Percentiles rank a stretch among this genome's conserved stretches.
Evolutionary conservation across 2,329 filamentous ascomycete genomes (phyloP).

Genomic region (Hypoxylon sp.): DNA sequence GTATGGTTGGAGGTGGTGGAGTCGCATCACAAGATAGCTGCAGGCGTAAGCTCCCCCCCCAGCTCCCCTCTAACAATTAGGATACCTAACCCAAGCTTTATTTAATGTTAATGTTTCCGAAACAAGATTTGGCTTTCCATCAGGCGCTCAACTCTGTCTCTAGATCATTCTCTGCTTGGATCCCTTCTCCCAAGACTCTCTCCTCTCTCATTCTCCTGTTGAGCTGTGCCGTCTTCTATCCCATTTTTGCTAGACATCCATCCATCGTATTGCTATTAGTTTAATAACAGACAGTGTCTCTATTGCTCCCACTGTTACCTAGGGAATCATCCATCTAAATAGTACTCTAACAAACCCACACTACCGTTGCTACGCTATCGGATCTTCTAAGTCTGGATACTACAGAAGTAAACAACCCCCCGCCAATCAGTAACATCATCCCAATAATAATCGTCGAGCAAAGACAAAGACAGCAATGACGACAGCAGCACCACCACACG

Average conservation of each 20-base stretch:
- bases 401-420: constrained; percentile 42
- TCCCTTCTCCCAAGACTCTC: not conserved
- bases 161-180: constrained; percentile 21
- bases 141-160: constrained; percentile 20
- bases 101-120: constrained; percentile 16
- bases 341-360: constrained; percentile 18
- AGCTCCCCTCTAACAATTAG: constrained; percentile 8
- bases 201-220: not conserved
- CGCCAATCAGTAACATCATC: constrained; percentile 32
- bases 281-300: constrained; percentile 15
- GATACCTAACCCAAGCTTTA: constrained; percentile 21
- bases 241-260: constrained; percentile 14
- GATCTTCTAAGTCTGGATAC: constrained; percentile 15
- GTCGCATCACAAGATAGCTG: constrained; percentile 39
- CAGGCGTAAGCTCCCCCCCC: constrained; percentile 13
- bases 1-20: constrained; percentile 34
- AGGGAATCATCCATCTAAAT: constrained; percentile 8
- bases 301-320: constrained; percentile 11
- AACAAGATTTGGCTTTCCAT: constrained; percentile 22
- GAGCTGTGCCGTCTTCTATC: constrained; percentile 15
- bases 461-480: constrained; percentile 27
- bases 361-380: constrained; percentile 32
- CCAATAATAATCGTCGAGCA: constrained; percentile 8
- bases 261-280: constrained; percentile 15
- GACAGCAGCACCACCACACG: constrained; percentile 21